Percentiles rank a stretch among this genome's conserved stretches.
Evolutionary conservation across 176 grass and related monocot species (phyloP).

Genomic region (Eleusine indica): DNA sequence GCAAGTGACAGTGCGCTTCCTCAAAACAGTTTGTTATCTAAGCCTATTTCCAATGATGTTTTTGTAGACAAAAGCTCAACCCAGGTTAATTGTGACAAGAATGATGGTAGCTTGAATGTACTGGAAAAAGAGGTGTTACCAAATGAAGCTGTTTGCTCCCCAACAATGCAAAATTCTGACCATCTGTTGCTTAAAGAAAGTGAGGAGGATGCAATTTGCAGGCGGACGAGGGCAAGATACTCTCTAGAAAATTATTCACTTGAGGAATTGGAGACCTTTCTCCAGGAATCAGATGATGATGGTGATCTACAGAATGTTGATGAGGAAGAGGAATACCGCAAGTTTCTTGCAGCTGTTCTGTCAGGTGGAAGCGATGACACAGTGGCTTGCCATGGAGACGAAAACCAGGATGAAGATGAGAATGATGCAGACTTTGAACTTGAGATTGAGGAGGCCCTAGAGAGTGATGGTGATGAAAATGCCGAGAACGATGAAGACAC

Average conservation of each 20-base stretch:
- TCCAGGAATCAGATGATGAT: slow-evolving; percentile 95
- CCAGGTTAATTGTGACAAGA: slow-evolving; percentile 26
- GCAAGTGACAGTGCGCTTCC: slow-evolving; percentile 21
- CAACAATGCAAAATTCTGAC: slow-evolving; percentile 15
- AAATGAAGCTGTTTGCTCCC: slow-evolving; percentile 24
- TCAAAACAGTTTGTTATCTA: slow-evolving; percentile 20
- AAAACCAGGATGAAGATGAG: slow-evolving; percentile 91
- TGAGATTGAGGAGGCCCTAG: slow-evolving; percentile 91
- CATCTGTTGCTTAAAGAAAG: slow-evolving; percentile 30
- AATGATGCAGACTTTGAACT: slow-evolving; percentile 94
- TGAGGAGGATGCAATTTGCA: slow-evolving; percentile 83
- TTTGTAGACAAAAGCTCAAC: slow-evolving; percentile 28
- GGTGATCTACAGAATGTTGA: slow-evolving; percentile 74
- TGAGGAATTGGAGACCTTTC: slow-evolving; percentile 88
- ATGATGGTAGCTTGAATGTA: slow-evolving; percentile 35
- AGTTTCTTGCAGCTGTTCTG: slow-evolving; percentile 93
- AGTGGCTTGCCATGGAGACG: slow-evolving; percentile 54
- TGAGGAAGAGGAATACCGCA: slow-evolving; percentile 91
- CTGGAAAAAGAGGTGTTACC: slow-evolving; percentile 32
- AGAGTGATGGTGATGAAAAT: slow-evolving; percentile 82
- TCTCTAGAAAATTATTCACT: slow-evolving; percentile 76
- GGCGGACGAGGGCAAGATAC: slow-evolving; percentile 67
- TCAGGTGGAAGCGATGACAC: slow-evolving; percentile 51
- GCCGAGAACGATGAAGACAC: slow-evolving; percentile 45
- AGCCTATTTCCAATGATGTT: slow-evolving; percentile 23